These are phyloP conservation scores for Termitomyces sp. DNA, from an alignment of 768 basidiomycete genomes.

Conservation along the genomic window DNA sequence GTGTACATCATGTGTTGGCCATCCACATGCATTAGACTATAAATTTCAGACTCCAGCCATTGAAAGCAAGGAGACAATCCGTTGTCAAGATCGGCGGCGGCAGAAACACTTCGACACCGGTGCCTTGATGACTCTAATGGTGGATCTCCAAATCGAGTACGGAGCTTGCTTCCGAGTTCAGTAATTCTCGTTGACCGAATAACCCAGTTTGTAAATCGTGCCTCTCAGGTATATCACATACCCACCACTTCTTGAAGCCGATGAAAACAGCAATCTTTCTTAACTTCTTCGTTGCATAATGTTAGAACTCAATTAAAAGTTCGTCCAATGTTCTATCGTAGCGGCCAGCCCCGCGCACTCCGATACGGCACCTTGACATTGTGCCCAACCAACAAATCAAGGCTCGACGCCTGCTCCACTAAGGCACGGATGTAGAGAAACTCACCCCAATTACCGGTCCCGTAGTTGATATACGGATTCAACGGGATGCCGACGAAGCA, in stretches of 20 bases:
- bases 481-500: slow-evolving; percentile 3
- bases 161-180: not conserved
- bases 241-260: not conserved
- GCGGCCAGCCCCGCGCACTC: not conserved
- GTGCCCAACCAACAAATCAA: too few species aligned
- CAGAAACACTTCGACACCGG: too few species aligned
- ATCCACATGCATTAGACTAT: too few species aligned
- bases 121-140: not conserved
- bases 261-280: not conserved
- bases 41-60: not conserved
- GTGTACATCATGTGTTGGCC: too few species aligned
- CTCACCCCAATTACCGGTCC: slow-evolving; percentile 7
- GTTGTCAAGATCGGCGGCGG: not conserved
- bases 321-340: not conserved
- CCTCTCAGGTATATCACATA: not conserved
- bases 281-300: not conserved
- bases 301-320: not conserved
- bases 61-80: not conserved
- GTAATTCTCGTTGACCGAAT: not conserved
- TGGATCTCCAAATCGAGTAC: not conserved
- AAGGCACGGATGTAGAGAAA: not conserved
- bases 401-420: not conserved
- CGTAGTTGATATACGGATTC: slow-evolving; percentile 4
- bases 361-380: not conserved
- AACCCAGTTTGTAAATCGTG: not conserved